phyloP scores from a whole-genome alignment of 2,329 filamentous ascomycete genomes.

The Fusarium phyllophilum region DNA sequence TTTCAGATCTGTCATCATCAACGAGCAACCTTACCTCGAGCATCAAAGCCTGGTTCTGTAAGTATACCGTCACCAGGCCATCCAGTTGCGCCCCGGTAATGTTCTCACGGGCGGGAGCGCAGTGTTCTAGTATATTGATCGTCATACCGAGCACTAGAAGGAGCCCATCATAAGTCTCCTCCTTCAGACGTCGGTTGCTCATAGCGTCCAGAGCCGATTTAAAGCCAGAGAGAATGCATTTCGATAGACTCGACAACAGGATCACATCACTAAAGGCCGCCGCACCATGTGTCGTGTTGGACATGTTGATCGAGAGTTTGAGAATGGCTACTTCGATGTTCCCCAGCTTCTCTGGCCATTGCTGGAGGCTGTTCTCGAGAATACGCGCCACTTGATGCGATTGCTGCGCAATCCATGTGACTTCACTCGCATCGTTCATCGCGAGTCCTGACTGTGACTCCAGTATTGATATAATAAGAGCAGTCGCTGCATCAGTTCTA shows the following conservation, averaged over 20 bases:
- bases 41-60: conserved; percentile 72
- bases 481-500: conserved; percentile 51
- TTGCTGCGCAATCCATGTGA: conserved; percentile 41
- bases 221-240: conserved; percentile 64
- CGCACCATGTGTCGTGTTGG: conserved; percentile 82
- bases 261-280: conserved; percentile 72
- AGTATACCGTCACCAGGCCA: conserved; percentile 71
- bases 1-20: not conserved
- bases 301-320: conserved; percentile 82
- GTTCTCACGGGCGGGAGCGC: conserved; percentile 65
- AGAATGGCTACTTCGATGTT: conserved; percentile 45
- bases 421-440: conserved; percentile 34
- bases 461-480: conserved; percentile 55
- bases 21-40: conserved; percentile 69
- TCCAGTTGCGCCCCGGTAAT: conserved; percentile 59
- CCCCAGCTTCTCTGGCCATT: conserved; percentile 45
- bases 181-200: conserved; percentile 59
- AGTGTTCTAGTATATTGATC: conserved; percentile 89
- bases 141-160: conserved; percentile 82
- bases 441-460: conserved; percentile 49
- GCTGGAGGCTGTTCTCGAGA: conserved; percentile 43
- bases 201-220: conserved; percentile 58
- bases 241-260: conserved; percentile 61
- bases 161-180: conserved; percentile 72
- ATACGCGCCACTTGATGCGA: conserved; percentile 45